phyloP scores from a whole-genome alignment of 176 grass and related monocot species.

The Oryza punctata region DNA sequence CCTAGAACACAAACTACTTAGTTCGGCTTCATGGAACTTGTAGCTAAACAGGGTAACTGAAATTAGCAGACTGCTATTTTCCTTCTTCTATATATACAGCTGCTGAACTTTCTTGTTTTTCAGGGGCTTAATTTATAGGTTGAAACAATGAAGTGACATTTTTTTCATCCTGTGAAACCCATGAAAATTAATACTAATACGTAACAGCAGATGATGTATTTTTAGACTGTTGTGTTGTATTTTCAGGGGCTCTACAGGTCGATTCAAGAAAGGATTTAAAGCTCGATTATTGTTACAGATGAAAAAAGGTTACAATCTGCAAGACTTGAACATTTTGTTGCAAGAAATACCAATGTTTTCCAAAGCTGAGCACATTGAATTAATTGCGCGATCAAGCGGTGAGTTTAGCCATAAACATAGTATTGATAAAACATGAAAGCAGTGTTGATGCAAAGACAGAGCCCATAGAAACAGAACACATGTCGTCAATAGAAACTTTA shows the following conservation, averaged over 20 bases:
- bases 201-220: background rate
- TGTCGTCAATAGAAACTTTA: slow-evolving; percentile 49
- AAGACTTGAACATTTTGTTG: background rate
- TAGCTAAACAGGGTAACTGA: background rate
- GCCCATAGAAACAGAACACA: slow-evolving; percentile 25
- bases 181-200: background rate
- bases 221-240: background rate
- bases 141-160: background rate
- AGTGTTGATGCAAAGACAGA: background rate
- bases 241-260: background rate
- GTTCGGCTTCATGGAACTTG: background rate
- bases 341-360: background rate
- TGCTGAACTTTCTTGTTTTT: background rate
- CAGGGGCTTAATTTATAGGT: background rate
- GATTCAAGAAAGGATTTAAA: background rate
- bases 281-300: background rate
- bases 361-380: background rate
- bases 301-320: background rate
- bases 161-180: background rate
- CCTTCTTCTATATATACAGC: background rate
- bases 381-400: background rate
- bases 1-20: background rate
- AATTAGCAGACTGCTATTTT: background rate
- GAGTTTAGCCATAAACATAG: background rate
- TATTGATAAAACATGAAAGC: background rate